phyloP scores from a whole-genome alignment of 2,329 filamentous ascomycete species.

The Aphanocladium album region DNA sequence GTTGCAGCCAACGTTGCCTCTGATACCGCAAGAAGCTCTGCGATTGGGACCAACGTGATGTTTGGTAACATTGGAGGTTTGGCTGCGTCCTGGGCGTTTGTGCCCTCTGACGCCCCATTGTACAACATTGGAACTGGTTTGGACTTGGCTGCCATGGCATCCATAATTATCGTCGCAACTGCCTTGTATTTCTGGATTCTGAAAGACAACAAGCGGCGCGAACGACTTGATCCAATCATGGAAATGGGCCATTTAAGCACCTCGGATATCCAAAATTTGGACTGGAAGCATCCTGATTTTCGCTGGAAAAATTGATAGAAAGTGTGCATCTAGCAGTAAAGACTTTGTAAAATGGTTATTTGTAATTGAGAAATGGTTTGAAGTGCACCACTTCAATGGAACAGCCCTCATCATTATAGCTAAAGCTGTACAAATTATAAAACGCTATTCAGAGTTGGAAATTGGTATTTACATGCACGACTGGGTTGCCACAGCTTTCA shows the following conservation, averaged over 20 bases:
- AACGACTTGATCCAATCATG: slow-evolving; percentile 46
- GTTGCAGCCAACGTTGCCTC: slow-evolving; percentile 64
- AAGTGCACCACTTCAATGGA: too few species aligned
- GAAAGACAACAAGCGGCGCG: slow-evolving; percentile 56
- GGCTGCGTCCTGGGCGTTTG: slow-evolving; percentile 24
- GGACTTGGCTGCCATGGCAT: slow-evolving; percentile 57
- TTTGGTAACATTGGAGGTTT: slow-evolving; percentile 13
- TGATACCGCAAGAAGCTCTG: slow-evolving; percentile 60
- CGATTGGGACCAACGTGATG: slow-evolving; percentile 57
- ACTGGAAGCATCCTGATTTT: slow-evolving; percentile 65
- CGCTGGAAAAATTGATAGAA: slow-evolving; percentile 47
- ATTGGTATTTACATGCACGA: too few species aligned
- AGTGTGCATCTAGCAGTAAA: too few species aligned
- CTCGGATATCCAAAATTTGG: slow-evolving; percentile 53
- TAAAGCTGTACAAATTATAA: too few species aligned
- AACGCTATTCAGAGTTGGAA: too few species aligned
- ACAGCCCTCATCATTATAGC: too few species aligned
- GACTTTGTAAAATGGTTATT: too few species aligned
- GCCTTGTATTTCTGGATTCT: slow-evolving; percentile 55
- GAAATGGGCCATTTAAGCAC: slow-evolving; percentile 51
- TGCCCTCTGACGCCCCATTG: slow-evolving; percentile 57
- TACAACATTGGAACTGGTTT: slow-evolving; percentile 67
- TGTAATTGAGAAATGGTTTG: too few species aligned
- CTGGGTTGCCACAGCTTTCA: too few species aligned
- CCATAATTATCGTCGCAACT: slow-evolving; percentile 47